These are phyloP conservation scores for Ormosia semicastrata DNA, from an alignment of 306 rosid genomes.

Conservation along the genomic window DNA sequence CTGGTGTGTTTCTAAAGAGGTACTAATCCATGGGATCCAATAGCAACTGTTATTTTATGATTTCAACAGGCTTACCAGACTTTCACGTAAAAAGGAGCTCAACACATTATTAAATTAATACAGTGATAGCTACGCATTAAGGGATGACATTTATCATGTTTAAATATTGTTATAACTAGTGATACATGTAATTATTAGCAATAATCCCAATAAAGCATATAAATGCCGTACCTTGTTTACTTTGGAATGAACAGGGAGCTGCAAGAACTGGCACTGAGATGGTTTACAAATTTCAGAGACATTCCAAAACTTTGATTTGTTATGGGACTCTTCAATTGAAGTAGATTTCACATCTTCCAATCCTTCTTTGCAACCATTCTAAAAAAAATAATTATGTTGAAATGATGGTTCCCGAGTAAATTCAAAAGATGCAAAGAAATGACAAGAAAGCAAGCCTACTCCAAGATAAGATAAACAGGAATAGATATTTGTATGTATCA, in stretches of 20 bases:
- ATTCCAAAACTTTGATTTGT: slow-evolving; percentile 3
- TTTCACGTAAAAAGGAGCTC: background rate
- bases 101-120: background rate
- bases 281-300: slow-evolving; percentile 24
- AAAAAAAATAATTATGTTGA: background rate
- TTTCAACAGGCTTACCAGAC: background rate
- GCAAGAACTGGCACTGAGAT: slow-evolving; percentile 33
- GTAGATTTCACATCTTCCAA: background rate
- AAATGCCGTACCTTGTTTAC: slow-evolving; percentile 5
- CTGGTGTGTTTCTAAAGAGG: background rate
- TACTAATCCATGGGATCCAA: background rate
- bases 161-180: background rate
- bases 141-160: background rate
- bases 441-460: background rate
- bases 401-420: background rate
- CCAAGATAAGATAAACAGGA: background rate
- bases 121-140: background rate
- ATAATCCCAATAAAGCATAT: background rate
- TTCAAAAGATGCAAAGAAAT: background rate
- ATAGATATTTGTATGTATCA: background rate
- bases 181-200: background rate
- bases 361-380: background rate
- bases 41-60: background rate
- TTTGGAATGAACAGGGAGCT: slow-evolving; percentile 25
- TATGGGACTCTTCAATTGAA: background rate